phyloP scores from a whole-genome alignment of 1,284 basidiomycete genomes.

The Cutaneotrichosporon cutaneum region DNA sequence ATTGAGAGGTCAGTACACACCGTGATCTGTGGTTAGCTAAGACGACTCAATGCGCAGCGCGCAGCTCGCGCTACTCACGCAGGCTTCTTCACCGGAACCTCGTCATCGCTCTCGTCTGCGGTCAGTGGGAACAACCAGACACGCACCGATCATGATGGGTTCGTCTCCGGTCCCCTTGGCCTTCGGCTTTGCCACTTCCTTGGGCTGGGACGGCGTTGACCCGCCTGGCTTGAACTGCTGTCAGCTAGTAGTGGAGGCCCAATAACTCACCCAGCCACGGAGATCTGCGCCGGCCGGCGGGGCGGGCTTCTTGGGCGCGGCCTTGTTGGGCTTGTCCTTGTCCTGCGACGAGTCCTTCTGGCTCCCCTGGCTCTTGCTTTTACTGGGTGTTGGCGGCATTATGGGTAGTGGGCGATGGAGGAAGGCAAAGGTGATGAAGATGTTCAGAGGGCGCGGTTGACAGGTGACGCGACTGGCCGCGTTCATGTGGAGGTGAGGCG shows the following conservation, averaged over 20 bases:
- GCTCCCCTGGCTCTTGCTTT: conserved; percentile 19
- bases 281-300: conserved; percentile 28
- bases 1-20: neutral
- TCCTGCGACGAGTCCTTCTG: conserved; percentile 6
- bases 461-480: conserved; percentile 5
- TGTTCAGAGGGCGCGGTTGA: too few relatives aligned
- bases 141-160: conserved; percentile 18
- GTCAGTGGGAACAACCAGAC: conserved; percentile 6
- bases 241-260: neutral
- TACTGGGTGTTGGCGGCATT: conserved; percentile 21
- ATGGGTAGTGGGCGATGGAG: neutral
- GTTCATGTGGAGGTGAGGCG: conserved; percentile 22
- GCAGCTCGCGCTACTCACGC: conserved; percentile 28
- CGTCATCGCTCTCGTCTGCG: conserved; percentile 47
- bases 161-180: conserved; percentile 8
- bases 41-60: too few relatives aligned
- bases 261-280: conserved; percentile 23
- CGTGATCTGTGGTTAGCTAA: conserved; percentile 3
- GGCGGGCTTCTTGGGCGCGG: conserved; percentile 12
- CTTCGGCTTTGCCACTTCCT: conserved; percentile 8
- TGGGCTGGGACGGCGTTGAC: conserved; percentile 28
- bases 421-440: neutral
- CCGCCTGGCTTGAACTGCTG: conserved; percentile 26
- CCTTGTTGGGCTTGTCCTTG: conserved; percentile 11
- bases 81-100: conserved; percentile 29